phyloP scores from a whole-genome alignment of 208 protist genomes.

The Zelonia costaricensis region DNA sequence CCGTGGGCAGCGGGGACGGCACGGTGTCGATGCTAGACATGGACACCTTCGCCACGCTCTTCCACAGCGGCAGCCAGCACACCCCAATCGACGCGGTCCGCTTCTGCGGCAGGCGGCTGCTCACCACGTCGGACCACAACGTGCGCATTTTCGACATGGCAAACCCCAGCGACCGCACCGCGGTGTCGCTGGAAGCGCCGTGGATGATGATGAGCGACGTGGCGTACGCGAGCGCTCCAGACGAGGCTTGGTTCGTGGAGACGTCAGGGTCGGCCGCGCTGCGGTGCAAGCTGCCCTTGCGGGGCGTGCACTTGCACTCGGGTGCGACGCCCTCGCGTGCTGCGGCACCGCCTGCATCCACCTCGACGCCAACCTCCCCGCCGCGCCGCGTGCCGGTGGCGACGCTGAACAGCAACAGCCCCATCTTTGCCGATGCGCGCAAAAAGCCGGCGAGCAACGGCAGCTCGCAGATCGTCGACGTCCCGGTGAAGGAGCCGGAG shows the following conservation, averaged over 20 bases:
- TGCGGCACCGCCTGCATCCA: background rate
- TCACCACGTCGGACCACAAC: slow-evolving; percentile 57
- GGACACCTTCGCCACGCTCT: slow-evolving; percentile 55
- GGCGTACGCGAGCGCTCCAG: slow-evolving; percentile 50
- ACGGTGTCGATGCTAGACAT: slow-evolving; percentile 77
- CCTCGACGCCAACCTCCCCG: background rate
- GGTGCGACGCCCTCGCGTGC: background rate
- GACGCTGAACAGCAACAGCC: slow-evolving; percentile 11
- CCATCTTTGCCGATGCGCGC: slow-evolving; percentile 6
- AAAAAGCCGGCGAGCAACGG: background rate
- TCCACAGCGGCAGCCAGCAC: slow-evolving; percentile 48
- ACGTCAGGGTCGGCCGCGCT: slow-evolving; percentile 41
- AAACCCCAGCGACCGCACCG: slow-evolving; percentile 40
- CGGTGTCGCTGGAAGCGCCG: slow-evolving; percentile 42
- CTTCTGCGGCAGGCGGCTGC: slow-evolving; percentile 63
- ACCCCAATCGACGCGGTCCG: slow-evolving; percentile 65
- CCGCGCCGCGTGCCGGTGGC: slow-evolving; percentile 14
- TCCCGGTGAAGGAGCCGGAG: background rate
- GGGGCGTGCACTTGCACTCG: background rate
- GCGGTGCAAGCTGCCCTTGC: slow-evolving; percentile 45
- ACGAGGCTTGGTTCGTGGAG: slow-evolving; percentile 79
- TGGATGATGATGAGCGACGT: slow-evolving; percentile 76
- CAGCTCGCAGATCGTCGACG: background rate
- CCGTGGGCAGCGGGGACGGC: slow-evolving; percentile 73
- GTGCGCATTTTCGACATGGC: slow-evolving; percentile 58